These are phyloP conservation scores for Gypsophila paniculata DNA, from an alignment of 179 eudicot species.

Conservation along the genomic window DNA sequence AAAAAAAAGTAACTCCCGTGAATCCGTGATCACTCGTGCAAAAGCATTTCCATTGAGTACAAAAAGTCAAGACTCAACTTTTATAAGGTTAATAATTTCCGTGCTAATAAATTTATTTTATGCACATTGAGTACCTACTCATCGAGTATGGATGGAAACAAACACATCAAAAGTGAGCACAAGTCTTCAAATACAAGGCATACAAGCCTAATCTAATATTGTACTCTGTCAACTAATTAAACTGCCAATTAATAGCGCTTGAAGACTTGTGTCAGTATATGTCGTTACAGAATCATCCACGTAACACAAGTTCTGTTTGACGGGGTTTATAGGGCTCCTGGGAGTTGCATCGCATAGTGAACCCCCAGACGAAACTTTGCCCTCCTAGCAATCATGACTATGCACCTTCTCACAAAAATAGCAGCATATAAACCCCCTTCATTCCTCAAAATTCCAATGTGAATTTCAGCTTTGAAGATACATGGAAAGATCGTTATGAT, in stretches of 20 bases:
- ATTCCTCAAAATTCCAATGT: too few species aligned
- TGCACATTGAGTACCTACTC: not conserved
- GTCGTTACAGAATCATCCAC: too few species aligned
- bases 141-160: slow-evolving; percentile 6
- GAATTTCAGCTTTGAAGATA: slow-evolving; percentile 4
- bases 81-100: not conserved
- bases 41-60: not conserved
- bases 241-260: too few species aligned
- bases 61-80: not conserved
- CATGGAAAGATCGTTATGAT: not conserved
- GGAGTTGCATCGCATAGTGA: too few species aligned
- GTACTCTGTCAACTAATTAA: too few species aligned
- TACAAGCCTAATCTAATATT: not conserved
- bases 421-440: too few species aligned
- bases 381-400: too few species aligned
- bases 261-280: too few species aligned
- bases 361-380: too few species aligned
- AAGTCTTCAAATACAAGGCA: not conserved
- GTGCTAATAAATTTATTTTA: not conserved
- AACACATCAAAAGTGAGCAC: not conserved
- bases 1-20: slow-evolving; percentile 3
- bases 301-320: too few species aligned
- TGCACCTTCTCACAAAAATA: too few species aligned
- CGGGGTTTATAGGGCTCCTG: too few species aligned
- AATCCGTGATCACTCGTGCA: slow-evolving; percentile 6